phyloP scores from a whole-genome alignment of 108 stramenopile species.

The Epithemia pelagica region DNA sequence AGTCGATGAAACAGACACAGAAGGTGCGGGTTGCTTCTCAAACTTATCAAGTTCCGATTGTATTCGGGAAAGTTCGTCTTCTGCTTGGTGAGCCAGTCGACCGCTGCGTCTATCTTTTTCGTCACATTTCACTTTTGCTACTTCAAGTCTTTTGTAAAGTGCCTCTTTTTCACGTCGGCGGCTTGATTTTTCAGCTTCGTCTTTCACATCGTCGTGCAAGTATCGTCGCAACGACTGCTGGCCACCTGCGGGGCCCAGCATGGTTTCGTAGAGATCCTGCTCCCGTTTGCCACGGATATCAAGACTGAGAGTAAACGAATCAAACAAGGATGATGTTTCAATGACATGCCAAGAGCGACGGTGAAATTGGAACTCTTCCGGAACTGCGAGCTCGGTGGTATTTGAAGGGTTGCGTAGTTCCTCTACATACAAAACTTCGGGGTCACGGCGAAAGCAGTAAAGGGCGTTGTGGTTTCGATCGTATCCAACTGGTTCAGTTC shows the following conservation, averaged over 20 bases:
- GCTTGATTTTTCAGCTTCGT: constrained; percentile 29
- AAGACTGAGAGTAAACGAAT: constrained; percentile 48
- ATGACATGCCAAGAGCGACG: constrained; percentile 64
- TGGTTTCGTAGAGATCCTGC: constrained; percentile 37
- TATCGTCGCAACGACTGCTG: constrained; percentile 32
- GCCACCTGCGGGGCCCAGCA: constrained; percentile 29
- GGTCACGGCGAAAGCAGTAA: constrained; percentile 68
- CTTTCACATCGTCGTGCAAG: constrained; percentile 64
- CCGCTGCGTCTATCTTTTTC: constrained; percentile 58
- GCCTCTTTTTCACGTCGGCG: constrained; percentile 44
- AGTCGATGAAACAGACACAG: constrained; percentile 28
- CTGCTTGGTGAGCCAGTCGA: constrained; percentile 49
- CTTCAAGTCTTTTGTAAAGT: constrained; percentile 48
- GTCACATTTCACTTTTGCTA: constrained; percentile 45
- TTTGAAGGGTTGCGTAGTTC: constrained; percentile 32
- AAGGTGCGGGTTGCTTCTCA: constrained; percentile 14
- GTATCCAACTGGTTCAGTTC: constrained; percentile 68
- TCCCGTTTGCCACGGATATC: constrained; percentile 76
- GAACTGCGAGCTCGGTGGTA: constrained; percentile 28
- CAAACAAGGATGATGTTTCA: constrained; percentile 59
- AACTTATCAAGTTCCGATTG: constrained; percentile 25
- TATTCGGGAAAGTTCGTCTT: constrained; percentile 35
- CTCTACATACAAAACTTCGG: constrained; percentile 56
- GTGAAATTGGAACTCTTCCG: constrained; percentile 30
- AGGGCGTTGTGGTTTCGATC: constrained; percentile 68